Evolutionary conservation across 208 protist genomes (phyloP).

Genomic region (Crithidia brevicula): DNA sequence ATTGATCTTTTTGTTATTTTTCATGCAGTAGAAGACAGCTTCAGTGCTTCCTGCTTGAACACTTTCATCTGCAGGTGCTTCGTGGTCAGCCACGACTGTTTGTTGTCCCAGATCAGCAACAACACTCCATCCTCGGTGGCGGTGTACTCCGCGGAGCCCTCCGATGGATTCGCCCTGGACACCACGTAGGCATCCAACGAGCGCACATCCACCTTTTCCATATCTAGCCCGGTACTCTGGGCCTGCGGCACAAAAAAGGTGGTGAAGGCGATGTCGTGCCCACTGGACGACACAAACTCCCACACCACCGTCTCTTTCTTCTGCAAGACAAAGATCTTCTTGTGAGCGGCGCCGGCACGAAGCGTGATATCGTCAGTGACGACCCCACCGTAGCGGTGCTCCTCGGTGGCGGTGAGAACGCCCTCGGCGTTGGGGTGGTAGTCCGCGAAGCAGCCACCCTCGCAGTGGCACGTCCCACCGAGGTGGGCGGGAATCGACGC

Average conservation of each 20-base stretch:
- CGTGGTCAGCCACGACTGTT: conserved; percentile 40
- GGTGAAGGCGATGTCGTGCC: conserved; percentile 38
- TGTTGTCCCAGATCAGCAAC: conserved; percentile 61
- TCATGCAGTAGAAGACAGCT: background rate
- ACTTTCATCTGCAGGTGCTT: conserved; percentile 59
- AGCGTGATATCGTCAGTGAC: conserved; percentile 49
- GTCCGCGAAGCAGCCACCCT: conserved; percentile 40
- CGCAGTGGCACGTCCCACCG: conserved; percentile 61
- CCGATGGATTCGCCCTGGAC: conserved; percentile 29
- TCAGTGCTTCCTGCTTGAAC: conserved; percentile 34
- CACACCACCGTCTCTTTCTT: conserved; percentile 44
- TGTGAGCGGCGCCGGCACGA: conserved; percentile 30
- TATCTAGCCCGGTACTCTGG: background rate
- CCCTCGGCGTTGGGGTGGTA: conserved; percentile 34
- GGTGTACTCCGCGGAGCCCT: conserved; percentile 35
- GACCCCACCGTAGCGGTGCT: conserved; percentile 16
- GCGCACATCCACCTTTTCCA: conserved; percentile 8
- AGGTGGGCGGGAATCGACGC: conserved; percentile 52
- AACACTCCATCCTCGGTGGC: conserved; percentile 41
- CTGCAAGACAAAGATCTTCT: conserved; percentile 37
- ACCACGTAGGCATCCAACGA: conserved; percentile 34
- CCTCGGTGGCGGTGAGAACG: conserved; percentile 9
- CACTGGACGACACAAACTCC: conserved; percentile 41
- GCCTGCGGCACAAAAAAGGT: conserved; percentile 13
- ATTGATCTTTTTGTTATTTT: too few species aligned